Base-by-base conservation (phyloP, 139 green algal genomes). In the Nannochloris sp. region DNA sequence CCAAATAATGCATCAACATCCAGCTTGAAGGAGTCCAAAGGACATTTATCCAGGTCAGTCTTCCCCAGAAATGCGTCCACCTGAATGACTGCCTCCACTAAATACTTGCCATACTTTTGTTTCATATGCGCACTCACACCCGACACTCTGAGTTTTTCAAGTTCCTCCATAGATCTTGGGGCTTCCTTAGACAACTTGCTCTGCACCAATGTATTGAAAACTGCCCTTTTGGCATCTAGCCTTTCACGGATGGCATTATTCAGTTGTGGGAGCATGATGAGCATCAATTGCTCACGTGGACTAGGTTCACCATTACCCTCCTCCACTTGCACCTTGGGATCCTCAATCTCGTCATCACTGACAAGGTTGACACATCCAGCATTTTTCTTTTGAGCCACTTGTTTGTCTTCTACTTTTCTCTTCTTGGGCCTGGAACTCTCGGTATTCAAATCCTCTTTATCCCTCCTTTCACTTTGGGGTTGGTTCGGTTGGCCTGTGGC, bases 1-100 rank as follows among this genome's bases (percentile, higher is more conserved):
- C 26, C 63, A 49, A 57, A 49, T 28, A 60, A 44, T 53, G 14
- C 51, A 26, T 29, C 23, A 13, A 25, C 31, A 33, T 79, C 61
- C 63, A 79, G 69, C 70, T 56, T 20, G 49, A 79, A 79, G 16
- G 66, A 63, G 28, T 79, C 57, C 11, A 59, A 25, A 49, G 64
- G 49, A 6, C 57, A 44, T 3, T 9, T 25, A 16, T 20, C 20
- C 53, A 5, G 17, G 17, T 53, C 17, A 53, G 12, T 10, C n/a
- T 53, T 53, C 3, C n/a, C 65, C 64, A 80, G 49, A 40, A 70
- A 64, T 16, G 49, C 56, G 6, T 71, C 71, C 4, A 69, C 73
- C 59, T 80, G 70, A 16, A 14, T 6, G 3, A 73, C 14, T 4
- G 57, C 70, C 31, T 59, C 65, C 48, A 77, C 44, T 13, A 77